Percentiles rank a stretch among this genome's conserved stretches.
These are phyloP conservation scores for Parasitella parasitica DNA, from an alignment of 371 early-diverging fungal genomes.

Conservation along the genomic window DNA sequence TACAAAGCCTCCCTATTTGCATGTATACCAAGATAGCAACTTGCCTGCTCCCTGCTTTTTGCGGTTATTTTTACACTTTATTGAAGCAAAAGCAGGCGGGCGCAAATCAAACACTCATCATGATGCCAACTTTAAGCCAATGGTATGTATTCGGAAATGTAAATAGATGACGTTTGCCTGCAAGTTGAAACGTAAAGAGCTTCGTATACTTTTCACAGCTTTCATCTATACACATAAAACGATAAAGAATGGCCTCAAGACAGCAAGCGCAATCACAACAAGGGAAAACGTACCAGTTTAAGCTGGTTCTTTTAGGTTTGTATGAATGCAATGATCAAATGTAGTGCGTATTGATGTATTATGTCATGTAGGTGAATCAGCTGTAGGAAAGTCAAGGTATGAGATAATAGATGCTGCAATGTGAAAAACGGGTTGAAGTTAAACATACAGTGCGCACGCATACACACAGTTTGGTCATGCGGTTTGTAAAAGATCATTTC, in stretches of 20 bases:
- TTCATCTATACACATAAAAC: not conserved
- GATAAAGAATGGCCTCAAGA: not conserved
- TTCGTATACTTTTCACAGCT: not conserved
- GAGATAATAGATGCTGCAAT: constrained; percentile 28
- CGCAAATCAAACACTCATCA: not conserved
- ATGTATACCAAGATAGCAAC: not conserved
- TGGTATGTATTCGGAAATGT: not conserved
- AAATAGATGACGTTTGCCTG: not conserved
- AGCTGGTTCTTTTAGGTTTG: constrained; percentile 78
- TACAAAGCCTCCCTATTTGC: not conserved
- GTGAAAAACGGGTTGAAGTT: too few species aligned
- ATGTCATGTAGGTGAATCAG: constrained; percentile 70
- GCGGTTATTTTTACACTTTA: not conserved
- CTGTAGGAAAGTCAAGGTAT: constrained; percentile 86
- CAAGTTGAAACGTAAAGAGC: too few species aligned
- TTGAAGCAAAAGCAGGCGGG: not conserved
- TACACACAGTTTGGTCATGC: constrained; percentile 77
- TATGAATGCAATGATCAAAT: not conserved
- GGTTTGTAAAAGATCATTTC: constrained; percentile 96
- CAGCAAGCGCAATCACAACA: constrained; percentile 17
- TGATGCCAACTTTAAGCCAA: not conserved
- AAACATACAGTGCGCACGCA: too few species aligned
- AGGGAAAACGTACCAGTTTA: constrained; percentile 71
- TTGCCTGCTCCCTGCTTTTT: not conserved
- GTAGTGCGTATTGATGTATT: too few species aligned